Base-by-base conservation (phyloP, 495 filamentous ascomycete genomes). In the Echria macrotheca region DNA sequence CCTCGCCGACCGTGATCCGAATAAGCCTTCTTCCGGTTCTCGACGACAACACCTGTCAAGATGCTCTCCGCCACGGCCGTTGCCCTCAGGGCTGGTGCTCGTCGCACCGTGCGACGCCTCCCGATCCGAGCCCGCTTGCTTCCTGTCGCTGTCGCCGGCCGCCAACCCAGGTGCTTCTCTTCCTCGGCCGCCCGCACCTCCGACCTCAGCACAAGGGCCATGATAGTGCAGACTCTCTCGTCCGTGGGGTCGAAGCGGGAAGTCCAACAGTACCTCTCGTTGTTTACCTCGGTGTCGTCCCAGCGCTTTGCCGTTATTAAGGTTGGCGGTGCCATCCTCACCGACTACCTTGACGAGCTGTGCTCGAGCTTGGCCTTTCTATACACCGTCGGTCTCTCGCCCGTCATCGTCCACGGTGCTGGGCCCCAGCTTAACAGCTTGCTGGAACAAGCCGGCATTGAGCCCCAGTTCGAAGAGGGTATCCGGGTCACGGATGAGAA, bases 241-340 rank as follows among this genome's bases (percentile, higher is more conserved):
- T 95, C 94, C 64, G 93, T 97, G 58, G 91, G 89, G 36, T 96
- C 91, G 40, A 96, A 95, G 78, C 79, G 93, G 44, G 93, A 98
- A 71, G 91, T 96, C 31, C 87, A 97, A 74, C 94, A 97, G 64
- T 97, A 98, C 71, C 83, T 97, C 44, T 94, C 91, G 41, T 91
- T 96, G 64, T 98, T 98, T 76, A 93, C 85, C 47, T 96, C 91
- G 26, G 93, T 96, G 39, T 94, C 91, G 18, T 95, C 88, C 4
- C 91, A 96, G 75, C 89, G 95, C 61, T 98, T 98, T 68, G 93
- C 93, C 57, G 93, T 98, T 43, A 96, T 98, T 68, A 98, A 98
- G 75, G 94, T 98, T 44, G 93, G 93, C 18, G 93, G 93, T 43
- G 93, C 94, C 43, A 97, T 97, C 59, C 83, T 98, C 57, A 96